Conservation (phyloP, 371 early-diverging fungal species). For the Mortierella sp. region DNA sequence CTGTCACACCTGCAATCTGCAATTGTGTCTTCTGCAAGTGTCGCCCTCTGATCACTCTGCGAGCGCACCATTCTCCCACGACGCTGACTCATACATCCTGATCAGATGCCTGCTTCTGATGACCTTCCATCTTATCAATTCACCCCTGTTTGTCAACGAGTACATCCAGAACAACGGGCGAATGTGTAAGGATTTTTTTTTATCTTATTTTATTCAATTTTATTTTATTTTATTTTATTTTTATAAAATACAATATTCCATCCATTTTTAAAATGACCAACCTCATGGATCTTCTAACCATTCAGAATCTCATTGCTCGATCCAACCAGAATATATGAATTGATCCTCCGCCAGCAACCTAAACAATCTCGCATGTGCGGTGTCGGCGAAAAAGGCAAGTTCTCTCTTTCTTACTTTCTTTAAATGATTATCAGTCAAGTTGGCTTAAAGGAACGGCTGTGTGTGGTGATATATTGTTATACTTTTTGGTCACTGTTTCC, state of each 20-base stretch:
- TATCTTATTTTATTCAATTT: background rate
- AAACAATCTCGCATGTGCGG: constrained; percentile 95
- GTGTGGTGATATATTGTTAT: background rate
- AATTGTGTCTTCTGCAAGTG: too few relatives aligned
- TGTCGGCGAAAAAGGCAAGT: constrained; percentile 89
- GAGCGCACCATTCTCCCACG: too few relatives aligned
- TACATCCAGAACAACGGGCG: constrained; percentile 62
- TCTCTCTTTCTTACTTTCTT: background rate
- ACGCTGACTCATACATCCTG: background rate
- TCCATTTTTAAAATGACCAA: too few relatives aligned
- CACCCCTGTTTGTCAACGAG: constrained; percentile 66
- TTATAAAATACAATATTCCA: too few relatives aligned
- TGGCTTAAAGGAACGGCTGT: background rate
- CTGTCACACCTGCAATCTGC: too few relatives aligned
- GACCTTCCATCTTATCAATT: constrained; percentile 71
- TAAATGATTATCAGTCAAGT: background rate
- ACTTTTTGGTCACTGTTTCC: background rate
- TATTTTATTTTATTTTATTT: background rate
- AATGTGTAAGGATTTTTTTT: constrained; percentile 61
- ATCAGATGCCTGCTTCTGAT: constrained; percentile 58
- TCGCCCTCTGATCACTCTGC: too few relatives aligned
- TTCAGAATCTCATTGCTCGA: background rate
- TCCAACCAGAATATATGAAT: constrained; percentile 69
- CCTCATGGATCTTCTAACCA: background rate
- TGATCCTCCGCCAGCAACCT: constrained; percentile 90